phyloP scores from a whole-genome alignment of 1,284 basidiomycete species.

The Naganishia sp. region DNA sequence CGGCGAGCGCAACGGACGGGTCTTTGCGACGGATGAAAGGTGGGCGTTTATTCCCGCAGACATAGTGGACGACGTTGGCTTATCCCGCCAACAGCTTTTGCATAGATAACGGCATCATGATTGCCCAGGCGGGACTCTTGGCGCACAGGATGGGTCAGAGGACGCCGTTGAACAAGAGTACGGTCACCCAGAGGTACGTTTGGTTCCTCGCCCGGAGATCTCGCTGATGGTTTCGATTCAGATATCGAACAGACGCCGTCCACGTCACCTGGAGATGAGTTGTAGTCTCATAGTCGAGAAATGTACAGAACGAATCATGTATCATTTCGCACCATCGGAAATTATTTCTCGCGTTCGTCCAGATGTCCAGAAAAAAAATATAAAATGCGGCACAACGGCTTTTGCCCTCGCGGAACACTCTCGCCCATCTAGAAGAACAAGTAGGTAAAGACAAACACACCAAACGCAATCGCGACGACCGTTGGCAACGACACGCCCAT shows the following conservation, averaged over 20 bases:
- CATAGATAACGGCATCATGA: conserved; percentile 99
- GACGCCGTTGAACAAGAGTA: conserved; percentile 75
- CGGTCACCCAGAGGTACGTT: conserved; percentile 80
- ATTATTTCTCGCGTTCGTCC: too few species aligned
- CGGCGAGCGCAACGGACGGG: conserved; percentile 77
- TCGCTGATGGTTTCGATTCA: conserved; percentile 45
- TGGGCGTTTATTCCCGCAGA: conserved; percentile 49
- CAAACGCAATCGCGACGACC: conserved; percentile 26
- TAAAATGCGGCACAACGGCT: too few species aligned
- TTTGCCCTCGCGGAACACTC: neutral
- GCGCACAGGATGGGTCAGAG: conserved; percentile 87
- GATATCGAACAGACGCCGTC: conserved; percentile 89
- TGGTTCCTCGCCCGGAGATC: neutral
- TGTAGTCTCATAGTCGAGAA: neutral
- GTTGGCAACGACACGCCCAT: conserved; percentile 27
- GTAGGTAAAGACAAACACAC: conserved; percentile 29
- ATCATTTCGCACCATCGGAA: neutral
- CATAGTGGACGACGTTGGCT: neutral
- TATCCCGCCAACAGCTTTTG: conserved; percentile 70
- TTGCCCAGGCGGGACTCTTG: conserved; percentile 94
- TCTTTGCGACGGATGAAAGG: conserved; percentile 97
- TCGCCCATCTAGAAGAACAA: conserved; percentile 24
- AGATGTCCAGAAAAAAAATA: too few species aligned
- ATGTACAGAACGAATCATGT: neutral
- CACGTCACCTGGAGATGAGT: conserved; percentile 75